Evolutionary conservation across 768 basidiomycete species (phyloP).

Genomic region (Auricularia auricula-judae): DNA sequence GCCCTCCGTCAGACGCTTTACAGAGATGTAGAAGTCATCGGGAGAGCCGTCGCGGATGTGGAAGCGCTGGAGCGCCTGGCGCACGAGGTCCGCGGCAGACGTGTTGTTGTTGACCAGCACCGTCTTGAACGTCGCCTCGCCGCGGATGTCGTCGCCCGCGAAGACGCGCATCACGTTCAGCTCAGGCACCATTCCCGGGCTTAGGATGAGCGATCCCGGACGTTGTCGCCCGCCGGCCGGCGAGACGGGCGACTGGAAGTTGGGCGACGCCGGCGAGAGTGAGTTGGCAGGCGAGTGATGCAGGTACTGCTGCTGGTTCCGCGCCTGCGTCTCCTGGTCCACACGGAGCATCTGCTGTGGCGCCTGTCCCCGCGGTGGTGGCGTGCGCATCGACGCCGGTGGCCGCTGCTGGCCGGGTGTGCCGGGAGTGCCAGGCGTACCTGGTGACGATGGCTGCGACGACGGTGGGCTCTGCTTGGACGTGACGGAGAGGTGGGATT

Average conservation of each 20-base stretch:
- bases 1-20: conserved; percentile 80
- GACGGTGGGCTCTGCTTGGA: conserved; percentile 17
- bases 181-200: conserved; percentile 54
- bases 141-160: conserved; percentile 80
- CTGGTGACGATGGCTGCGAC: not conserved
- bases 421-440: not conserved
- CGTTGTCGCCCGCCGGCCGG: conserved; percentile 41
- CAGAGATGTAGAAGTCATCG: conserved; percentile 68
- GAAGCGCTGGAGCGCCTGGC: conserved; percentile 93
- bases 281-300: conserved; percentile 73
- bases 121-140: conserved; percentile 97
- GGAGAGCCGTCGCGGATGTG: conserved; percentile 55
- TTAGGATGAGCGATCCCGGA: conserved; percentile 68
- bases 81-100: conserved; percentile 70
- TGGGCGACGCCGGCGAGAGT: conserved; percentile 61
- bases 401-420: not conserved
- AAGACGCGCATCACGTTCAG: conserved; percentile 95
- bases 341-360: conserved; percentile 63
- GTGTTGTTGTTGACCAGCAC: conserved; percentile 85
- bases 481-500: not conserved
- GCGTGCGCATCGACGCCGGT: conserved; percentile 2
- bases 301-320: conserved; percentile 78
- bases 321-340: conserved; percentile 78
- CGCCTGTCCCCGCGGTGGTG: conserved; percentile 30
- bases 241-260: conserved; percentile 29